Evolutionary conservation across 2,329 filamentous ascomycete genomes (phyloP), one percentile per base, ranked within the genome.

Genomic region (Fusarium odoratissimum): DNA sequence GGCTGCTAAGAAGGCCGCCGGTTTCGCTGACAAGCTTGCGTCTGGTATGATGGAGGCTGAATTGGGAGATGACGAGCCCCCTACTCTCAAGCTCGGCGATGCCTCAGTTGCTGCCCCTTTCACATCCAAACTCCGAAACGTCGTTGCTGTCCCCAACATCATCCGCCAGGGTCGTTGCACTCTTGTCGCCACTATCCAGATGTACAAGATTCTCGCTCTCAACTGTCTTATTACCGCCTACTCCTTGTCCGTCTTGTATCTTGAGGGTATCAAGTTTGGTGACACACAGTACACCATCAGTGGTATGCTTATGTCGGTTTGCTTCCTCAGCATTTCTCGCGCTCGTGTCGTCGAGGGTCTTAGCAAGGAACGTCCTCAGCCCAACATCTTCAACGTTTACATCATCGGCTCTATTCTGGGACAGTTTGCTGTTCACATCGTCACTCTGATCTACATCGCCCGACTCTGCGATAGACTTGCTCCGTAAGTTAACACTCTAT

Each of bases 231-330:
- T 99, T 81, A 97, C 94, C 76, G 96, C 96, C 41, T 99, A 99
- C 90, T 97, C 94, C 82, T 84, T 99, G 80, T 97, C 93, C 82
- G 96, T 99, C 23, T 88, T 99, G 64, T 99, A 99, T 80, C 90
- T 99, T 2, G 95, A 98, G 78, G 96, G 96, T 72, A 99, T 99
- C 88, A 99, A 99, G 86, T 99, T 99, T 80, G 95, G 96, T 63
- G 96, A 99, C 80, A 95, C 95, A 8, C 96, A 99, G 84, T 96
- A 98, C 75, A 99, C 96, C 21, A 98, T 99, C 78, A 98, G 95
- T 77, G 96, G 96, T 76, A 98, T 99, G 93, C 91, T 99, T 82
- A 98, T 99, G 96, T 98, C 95, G 78, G 96, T 99, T 56, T 99
- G 96, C 85, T 99, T 99, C 89, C 86, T 99, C 78, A 98, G 95